Evolutionary conservation across 2,329 filamentous ascomycete genomes (phyloP), one percentile per base, ranked within the genome.

Genomic region (Tetracladium maxilliforme): DNA sequence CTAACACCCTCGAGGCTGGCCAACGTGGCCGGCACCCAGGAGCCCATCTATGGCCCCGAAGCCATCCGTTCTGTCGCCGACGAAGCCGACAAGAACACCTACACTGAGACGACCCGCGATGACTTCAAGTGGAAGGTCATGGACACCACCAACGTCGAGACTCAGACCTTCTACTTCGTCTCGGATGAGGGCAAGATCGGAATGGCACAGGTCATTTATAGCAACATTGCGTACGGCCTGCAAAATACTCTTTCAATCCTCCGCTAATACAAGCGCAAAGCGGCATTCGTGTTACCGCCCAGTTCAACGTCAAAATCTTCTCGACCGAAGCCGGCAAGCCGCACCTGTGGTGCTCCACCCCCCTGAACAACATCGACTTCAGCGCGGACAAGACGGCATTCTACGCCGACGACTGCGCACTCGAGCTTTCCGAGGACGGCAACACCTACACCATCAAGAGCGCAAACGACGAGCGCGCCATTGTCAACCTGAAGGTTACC

Each of bases 251-350:
- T 34, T 28, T 42, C 17, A 14, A 24, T 44, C 18, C 37, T 31
- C 24, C 30, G 21, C 34, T 33, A 27, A 17, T 32, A 11, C 33
- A 37, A 45, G 21, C 34, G 11, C 30, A 37, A 48, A 93, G 86
- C 40, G 86, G 87, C 48, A 70, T 98, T 36, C 78, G 79, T 42
- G 86, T 78, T 21, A 98, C 87, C 14, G 75, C 70, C 47, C 87
- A 95, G 56, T 93, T 95, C 68, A 94, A 82, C 60, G 71, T 69
- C 52, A 95, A 95, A 63, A 67, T 95, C 51, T 92, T 87, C 59
- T 80, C 78, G 49, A 64, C 70, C 31, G 75, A 79, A 40, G 61
- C 63, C 36, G 67, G 73, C 36, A 76, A 78, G 44, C 71, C 79
- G 29, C 71, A 75, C 45, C 61, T 90, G 22, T 98, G 84, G 83